These are phyloP conservation scores for Neurospora sp. DNA, from an alignment of 495 filamentous ascomycete genomes.

Conservation along the genomic window DNA sequence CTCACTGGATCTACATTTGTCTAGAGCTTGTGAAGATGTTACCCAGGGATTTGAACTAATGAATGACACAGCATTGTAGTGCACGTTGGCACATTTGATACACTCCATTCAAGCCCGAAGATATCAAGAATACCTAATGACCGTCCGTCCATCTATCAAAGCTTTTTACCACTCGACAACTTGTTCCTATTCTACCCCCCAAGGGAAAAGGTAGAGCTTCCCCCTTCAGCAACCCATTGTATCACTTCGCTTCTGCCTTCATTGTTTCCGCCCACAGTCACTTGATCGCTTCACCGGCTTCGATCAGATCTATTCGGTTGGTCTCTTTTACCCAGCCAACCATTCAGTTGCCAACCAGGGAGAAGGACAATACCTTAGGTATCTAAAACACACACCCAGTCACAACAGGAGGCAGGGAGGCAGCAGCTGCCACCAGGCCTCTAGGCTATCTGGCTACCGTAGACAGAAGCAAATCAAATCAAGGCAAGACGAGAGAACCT, in stretches of 20 bases:
- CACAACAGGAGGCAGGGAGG: background rate
- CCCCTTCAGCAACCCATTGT: background rate
- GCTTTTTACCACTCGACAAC: too few relatives aligned
- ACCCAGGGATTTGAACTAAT: too few relatives aligned
- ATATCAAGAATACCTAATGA: background rate
- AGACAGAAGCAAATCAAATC: too few relatives aligned
- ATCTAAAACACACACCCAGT: background rate
- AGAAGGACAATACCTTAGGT: too few relatives aligned
- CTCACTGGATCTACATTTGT: too few relatives aligned
- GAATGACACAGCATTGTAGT: background rate
- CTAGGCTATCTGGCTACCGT: too few relatives aligned
- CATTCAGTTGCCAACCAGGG: too few relatives aligned
- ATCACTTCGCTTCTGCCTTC: background rate
- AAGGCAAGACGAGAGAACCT: too few relatives aligned
- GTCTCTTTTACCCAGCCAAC: background rate
- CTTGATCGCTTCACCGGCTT: background rate
- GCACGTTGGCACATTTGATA: too few relatives aligned
- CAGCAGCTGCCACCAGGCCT: too few relatives aligned
- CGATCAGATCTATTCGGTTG: background rate
- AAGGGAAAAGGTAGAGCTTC: background rate
- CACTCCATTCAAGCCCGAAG: background rate
- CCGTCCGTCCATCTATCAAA: background rate
- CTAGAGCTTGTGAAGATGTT: too few relatives aligned
- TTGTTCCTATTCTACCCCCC: too few relatives aligned
- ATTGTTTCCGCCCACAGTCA: background rate